A percentile compares a stretch with the other conserved stretches of the same genome.
These are phyloP conservation scores for Aspergillus sparsus DNA, from an alignment of 495 filamentous ascomycete genomes.

Conservation along the genomic window DNA sequence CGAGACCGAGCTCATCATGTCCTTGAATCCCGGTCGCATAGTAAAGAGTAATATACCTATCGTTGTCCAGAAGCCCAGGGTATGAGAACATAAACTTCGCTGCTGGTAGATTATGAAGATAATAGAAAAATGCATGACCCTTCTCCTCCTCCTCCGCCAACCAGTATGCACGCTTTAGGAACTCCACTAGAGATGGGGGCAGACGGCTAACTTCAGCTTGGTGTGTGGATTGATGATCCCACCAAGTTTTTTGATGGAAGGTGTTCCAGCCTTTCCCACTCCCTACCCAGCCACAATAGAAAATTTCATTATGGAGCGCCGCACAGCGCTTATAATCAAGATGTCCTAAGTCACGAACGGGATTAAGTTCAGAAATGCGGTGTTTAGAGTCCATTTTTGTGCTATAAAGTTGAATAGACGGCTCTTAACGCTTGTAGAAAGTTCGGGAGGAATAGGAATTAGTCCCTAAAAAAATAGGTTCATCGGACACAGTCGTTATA, in stretches of 20 bases:
- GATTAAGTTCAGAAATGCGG: not conserved
- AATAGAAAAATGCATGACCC: not conserved
- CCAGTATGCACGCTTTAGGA: constrained; percentile 1
- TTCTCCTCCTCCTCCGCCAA: not conserved
- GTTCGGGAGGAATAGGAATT: no score
- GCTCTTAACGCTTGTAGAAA: no score
- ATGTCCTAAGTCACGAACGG: not conserved
- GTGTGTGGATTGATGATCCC: not conserved
- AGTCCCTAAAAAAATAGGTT: no score
- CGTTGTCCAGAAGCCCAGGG: not conserved
- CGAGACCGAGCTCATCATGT: not conserved
- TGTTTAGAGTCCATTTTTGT: not conserved
- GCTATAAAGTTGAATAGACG: not conserved
- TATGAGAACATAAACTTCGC: not conserved
- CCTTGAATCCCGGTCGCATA: not conserved
- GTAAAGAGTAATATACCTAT: constrained; percentile 4
- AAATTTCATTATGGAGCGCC: constrained; percentile 3
- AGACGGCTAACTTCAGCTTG: not conserved
- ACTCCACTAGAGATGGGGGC: not conserved
- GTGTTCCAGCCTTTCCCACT: constrained; percentile 3
- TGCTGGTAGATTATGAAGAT: not conserved
- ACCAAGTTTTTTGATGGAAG: constrained; percentile 5
- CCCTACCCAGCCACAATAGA: not conserved
- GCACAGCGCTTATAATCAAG: not conserved
- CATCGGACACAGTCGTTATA: no score